A percentile compares a stretch with the other conserved stretches of the same genome.
These are phyloP conservation scores for Cladophialophora bantiana DNA, from an alignment of 2,329 filamentous ascomycete genomes.

Conservation along the genomic window DNA sequence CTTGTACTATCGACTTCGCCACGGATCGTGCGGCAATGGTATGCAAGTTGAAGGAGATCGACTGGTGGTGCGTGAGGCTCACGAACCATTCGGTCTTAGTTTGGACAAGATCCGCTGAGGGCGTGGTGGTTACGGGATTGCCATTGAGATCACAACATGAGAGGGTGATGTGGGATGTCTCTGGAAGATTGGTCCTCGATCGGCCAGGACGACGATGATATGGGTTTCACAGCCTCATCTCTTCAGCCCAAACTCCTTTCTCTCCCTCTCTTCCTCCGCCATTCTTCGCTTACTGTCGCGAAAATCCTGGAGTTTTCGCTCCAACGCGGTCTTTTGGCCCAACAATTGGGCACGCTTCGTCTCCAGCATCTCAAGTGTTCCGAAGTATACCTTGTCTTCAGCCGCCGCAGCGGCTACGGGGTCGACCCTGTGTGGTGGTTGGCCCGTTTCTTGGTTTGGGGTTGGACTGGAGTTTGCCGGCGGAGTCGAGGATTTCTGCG, in stretches of 20 bases:
- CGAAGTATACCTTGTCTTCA: constrained; percentile 10
- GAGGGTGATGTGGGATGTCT: background rate
- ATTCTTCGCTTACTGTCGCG: constrained; percentile 22
- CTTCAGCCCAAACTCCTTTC: constrained; percentile 29
- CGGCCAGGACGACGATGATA: background rate
- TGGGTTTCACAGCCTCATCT: constrained; percentile 6
- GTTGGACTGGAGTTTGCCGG: background rate
- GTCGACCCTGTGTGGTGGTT: background rate
- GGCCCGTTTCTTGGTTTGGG: background rate
- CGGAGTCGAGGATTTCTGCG: constrained; percentile 1
- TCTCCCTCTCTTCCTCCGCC: constrained; percentile 25
- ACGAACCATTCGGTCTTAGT: background rate
- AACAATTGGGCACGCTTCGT: constrained; percentile 29
- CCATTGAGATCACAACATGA: background rate
- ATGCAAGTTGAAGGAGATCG: background rate
- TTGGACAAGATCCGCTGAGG: background rate
- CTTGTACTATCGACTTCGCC: background rate
- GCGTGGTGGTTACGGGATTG: background rate
- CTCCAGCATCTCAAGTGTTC: constrained; percentile 27
- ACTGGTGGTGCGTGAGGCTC: background rate
- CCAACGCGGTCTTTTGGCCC: constrained; percentile 29
- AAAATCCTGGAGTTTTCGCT: constrained; percentile 29
- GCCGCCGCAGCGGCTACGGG: background rate
- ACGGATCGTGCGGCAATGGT: background rate
- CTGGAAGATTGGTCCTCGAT: background rate